Percentiles rank a stretch among this genome's conserved stretches.
Evolutionary conservation across 164 flowering plant species (phyloP).

Genomic region (Houttuynia cordata): DNA sequence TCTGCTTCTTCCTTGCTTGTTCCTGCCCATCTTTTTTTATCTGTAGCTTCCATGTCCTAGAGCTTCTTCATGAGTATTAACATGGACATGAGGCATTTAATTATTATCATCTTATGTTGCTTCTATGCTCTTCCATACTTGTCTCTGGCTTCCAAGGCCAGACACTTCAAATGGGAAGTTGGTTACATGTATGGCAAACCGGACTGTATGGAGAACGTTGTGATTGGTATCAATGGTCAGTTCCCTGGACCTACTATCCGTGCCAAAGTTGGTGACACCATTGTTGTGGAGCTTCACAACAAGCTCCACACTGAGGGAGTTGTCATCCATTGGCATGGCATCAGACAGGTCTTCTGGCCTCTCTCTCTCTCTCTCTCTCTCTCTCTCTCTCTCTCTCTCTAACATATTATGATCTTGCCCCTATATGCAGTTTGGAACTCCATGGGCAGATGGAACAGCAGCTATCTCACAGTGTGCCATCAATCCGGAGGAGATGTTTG

Average conservation of each 20-base stretch:
- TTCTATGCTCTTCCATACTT: not conserved
- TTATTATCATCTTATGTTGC: too few species aligned
- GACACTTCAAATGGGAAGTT: slow-evolving; percentile 67
- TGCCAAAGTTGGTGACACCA: slow-evolving; percentile 64
- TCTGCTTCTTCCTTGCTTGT: too few species aligned
- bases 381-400: not conserved
- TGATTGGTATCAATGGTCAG: slow-evolving; percentile 77
- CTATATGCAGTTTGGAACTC: slow-evolving; percentile 47
- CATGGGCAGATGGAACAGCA: slow-evolving; percentile 97
- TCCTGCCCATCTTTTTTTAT: too few species aligned
- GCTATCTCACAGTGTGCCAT: slow-evolving; percentile 75
- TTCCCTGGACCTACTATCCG: slow-evolving; percentile 86
- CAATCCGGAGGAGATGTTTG: slow-evolving; percentile 71
- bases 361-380: slow-evolving; percentile 2
- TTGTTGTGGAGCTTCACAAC: slow-evolving; percentile 59
- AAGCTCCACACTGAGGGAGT: slow-evolving; percentile 73
- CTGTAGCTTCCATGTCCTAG: too few species aligned
- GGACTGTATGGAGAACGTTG: slow-evolving; percentile 50
- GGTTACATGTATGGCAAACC: slow-evolving; percentile 64
- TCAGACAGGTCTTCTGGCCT: slow-evolving; percentile 65
- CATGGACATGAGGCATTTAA: too few species aligned
- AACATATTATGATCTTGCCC: not conserved
- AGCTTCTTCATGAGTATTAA: too few species aligned
- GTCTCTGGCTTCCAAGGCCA: slow-evolving; percentile 16
- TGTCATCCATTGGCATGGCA: slow-evolving; percentile 96